Percentiles rank a stretch among this genome's conserved stretches.
phyloP scores from a whole-genome alignment of 495 filamentous ascomycete genomes.

The Penicillium bialowiezense region DNA sequence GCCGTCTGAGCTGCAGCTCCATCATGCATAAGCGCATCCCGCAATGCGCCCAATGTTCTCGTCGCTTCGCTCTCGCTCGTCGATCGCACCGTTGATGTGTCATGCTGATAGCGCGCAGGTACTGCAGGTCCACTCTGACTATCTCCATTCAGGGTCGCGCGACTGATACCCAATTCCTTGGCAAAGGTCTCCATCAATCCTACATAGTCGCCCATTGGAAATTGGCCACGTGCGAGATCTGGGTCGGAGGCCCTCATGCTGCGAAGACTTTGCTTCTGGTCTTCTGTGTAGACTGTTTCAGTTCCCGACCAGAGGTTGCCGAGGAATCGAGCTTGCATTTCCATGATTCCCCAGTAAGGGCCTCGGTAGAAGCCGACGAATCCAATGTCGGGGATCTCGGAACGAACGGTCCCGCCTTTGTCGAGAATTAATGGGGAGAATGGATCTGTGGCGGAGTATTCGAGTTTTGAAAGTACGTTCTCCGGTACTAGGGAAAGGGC shows the following conservation, averaged over 20 bases:
- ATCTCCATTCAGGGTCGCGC: constrained; percentile 8
- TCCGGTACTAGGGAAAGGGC: constrained; percentile 60
- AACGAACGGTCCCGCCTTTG: constrained; percentile 61
- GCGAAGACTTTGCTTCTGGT: constrained; percentile 24
- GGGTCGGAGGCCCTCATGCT: constrained; percentile 27
- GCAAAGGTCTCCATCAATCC: constrained; percentile 74
- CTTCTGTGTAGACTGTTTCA: constrained; percentile 2
- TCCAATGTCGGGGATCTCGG: constrained; percentile 59
- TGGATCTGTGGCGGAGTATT: constrained; percentile 50
- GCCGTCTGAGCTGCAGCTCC: constrained; percentile 6
- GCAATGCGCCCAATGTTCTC: constrained; percentile 21
- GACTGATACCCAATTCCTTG: constrained; percentile 41
- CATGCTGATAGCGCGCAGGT: constrained; percentile 32
- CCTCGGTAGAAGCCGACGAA: constrained; percentile 87
- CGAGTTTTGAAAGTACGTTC: constrained; percentile 52
- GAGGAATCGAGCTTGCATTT: constrained; percentile 77
- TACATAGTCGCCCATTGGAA: constrained; percentile 78
- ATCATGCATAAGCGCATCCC: constrained; percentile 7
- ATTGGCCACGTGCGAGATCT: constrained; percentile 54
- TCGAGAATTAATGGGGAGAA: constrained; percentile 69
- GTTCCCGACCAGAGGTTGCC: constrained; percentile 37
- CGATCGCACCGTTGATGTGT: neutral
- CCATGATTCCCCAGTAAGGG: constrained; percentile 84
- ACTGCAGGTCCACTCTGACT: constrained; percentile 31
- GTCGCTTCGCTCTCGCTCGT: neutral